Evolutionary conservation across 2,329 filamentous ascomycete genomes (phyloP).

Genomic region (Thelonectria rubi): DNA sequence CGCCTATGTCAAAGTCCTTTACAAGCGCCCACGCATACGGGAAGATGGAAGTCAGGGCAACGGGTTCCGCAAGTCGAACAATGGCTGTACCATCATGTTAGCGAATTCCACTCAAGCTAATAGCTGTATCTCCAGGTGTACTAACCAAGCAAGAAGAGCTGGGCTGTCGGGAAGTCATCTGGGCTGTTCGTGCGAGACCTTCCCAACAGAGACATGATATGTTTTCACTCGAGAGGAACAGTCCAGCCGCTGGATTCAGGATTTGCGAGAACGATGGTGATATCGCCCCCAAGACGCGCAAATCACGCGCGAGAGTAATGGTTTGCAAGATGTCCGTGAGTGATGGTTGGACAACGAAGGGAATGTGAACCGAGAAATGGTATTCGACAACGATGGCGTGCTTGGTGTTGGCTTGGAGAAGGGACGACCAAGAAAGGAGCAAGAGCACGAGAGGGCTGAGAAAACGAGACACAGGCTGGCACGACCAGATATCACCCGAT

Average conservation of each 20-base stretch:
- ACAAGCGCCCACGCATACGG: slow-evolving; percentile 90
- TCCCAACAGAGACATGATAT: slow-evolving; percentile 62
- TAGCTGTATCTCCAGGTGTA: slow-evolving; percentile 24
- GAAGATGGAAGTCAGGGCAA: slow-evolving; percentile 92
- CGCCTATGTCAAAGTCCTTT: slow-evolving; percentile 77
- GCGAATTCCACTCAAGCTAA: slow-evolving; percentile 12
- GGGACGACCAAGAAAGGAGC: slow-evolving; percentile 2
- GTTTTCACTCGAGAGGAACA: slow-evolving; percentile 46
- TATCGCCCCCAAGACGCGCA: neutral
- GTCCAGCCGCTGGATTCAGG: slow-evolving; percentile 56
- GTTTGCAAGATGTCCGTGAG: neutral
- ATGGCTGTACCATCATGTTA: slow-evolving; percentile 67
- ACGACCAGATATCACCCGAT: slow-evolving; percentile 24
- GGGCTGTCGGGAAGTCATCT: slow-evolving; percentile 80
- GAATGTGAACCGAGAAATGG: slow-evolving; percentile 11
- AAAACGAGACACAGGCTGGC: slow-evolving; percentile 20
- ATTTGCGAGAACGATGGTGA: slow-evolving; percentile 14
- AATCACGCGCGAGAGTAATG: neutral
- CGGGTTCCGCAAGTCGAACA: slow-evolving; percentile 90
- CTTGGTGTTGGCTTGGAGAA: neutral
- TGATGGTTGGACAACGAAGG: slow-evolving; percentile 1
- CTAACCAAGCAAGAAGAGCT: slow-evolving; percentile 86
- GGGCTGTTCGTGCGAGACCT: slow-evolving; percentile 66
- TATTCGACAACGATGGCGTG: slow-evolving; percentile 5
- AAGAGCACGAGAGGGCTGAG: neutral